Evolutionary conservation across 1,284 basidiomycete genomes (phyloP).

Genomic region (Fomitopsis palustris): DNA sequence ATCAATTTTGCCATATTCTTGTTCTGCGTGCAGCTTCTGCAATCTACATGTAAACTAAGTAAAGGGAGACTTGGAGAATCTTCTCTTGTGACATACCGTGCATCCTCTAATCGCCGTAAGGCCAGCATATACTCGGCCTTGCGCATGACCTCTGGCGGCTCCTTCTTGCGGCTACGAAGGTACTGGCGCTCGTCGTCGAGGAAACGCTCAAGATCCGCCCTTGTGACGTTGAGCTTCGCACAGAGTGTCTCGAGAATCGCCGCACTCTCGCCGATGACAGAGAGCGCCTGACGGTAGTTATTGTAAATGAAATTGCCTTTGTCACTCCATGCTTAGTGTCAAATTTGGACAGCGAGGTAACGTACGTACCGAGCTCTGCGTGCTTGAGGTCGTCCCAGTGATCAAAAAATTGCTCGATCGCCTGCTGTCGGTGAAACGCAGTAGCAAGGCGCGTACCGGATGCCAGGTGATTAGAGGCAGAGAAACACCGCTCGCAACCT

Average conservation of each 20-base stretch:
- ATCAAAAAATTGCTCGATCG: constrained; percentile 15
- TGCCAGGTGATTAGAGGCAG: constrained; percentile 27
- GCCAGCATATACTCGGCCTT: neutral
- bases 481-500: constrained; percentile 30
- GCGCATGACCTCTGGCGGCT: neutral
- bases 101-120: neutral
- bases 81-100: too few species aligned
- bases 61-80: too few species aligned
- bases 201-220: constrained; percentile 19
- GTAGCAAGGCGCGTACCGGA: constrained; percentile 17
- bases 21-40: neutral
- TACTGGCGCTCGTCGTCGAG: neutral
- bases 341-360: too few species aligned
- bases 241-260: constrained; percentile 3
- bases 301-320: constrained; percentile 19
- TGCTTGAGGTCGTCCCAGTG: constrained; percentile 18
- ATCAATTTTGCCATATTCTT: neutral
- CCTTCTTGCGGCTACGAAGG: neutral
- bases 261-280: constrained; percentile 13
- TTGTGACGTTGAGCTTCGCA: neutral
- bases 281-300: constrained; percentile 24
- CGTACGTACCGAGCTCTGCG: constrained; percentile 8
- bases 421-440: constrained; percentile 25
- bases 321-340: neutral
- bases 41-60: too few species aligned